Percentiles rank a stretch among this genome's conserved stretches.
Evolutionary conservation across 768 basidiomycete species (phyloP).

Genomic region (Fomitopsis serialis): DNA sequence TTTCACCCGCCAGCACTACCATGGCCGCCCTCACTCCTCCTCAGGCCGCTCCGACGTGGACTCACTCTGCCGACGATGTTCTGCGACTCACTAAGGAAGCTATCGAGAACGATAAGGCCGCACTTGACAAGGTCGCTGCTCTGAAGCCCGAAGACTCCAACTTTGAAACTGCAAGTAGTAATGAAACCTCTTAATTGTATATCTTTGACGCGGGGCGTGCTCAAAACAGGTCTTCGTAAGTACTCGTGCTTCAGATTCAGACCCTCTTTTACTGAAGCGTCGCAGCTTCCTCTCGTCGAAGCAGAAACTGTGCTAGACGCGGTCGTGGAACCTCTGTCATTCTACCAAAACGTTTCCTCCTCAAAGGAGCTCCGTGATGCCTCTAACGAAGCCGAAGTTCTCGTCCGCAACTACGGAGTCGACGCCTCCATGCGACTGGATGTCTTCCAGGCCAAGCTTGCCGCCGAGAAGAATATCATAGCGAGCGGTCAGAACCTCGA

Average conservation of each 20-base stretch:
- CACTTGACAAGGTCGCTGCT: slow-evolving; percentile 55
- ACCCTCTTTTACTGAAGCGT: slow-evolving; percentile 2
- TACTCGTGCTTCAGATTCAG: slow-evolving; percentile 12
- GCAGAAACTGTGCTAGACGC: slow-evolving; percentile 52
- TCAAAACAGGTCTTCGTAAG: slow-evolving; percentile 65
- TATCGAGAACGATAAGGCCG: slow-evolving; percentile 49
- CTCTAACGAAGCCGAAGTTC: slow-evolving; percentile 67
- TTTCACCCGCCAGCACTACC: not conserved
- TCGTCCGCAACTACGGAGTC: slow-evolving; percentile 64
- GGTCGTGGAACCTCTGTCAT: slow-evolving; percentile 55
- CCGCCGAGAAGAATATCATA: slow-evolving; percentile 65
- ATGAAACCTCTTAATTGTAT: not conserved
- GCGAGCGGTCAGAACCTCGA: slow-evolving; percentile 51
- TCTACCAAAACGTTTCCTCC: slow-evolving; percentile 80
- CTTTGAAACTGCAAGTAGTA: slow-evolving; percentile 51
- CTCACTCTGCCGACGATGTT: slow-evolving; percentile 59
- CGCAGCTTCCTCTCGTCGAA: slow-evolving; percentile 52
- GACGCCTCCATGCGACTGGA: slow-evolving; percentile 80
- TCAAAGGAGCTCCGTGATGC: slow-evolving; percentile 77
- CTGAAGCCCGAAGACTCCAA: slow-evolving; percentile 52
- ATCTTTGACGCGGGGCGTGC: not conserved
- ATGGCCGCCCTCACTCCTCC: slow-evolving; percentile 57
- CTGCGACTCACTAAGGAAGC: slow-evolving; percentile 48
- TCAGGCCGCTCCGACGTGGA: slow-evolving; percentile 61
- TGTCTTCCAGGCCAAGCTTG: slow-evolving; percentile 66